Conservation (phyloP, 2,329 filamentous ascomycete genomes). For the Fusarium nematophilum region DNA sequence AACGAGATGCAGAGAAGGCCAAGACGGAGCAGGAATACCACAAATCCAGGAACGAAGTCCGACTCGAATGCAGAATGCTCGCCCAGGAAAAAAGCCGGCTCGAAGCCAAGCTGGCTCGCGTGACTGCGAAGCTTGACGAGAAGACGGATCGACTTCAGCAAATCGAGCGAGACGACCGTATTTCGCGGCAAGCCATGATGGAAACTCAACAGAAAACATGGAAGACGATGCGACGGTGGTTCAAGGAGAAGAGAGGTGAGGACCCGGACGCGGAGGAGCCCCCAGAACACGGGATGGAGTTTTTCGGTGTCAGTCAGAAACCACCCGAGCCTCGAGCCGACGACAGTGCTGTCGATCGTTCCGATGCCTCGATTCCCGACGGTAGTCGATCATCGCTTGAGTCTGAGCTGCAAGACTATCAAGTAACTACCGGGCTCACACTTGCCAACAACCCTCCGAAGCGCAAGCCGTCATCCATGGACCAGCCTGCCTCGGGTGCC, state of each 20-base stretch:
- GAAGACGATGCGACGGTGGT: slow-evolving; percentile 49
- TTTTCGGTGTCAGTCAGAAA: slow-evolving; percentile 20
- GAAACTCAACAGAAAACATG: slow-evolving; percentile 44
- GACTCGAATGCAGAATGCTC: slow-evolving; percentile 45
- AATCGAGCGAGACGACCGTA: slow-evolving; percentile 48
- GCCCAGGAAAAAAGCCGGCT: slow-evolving; percentile 44
- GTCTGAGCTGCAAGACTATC: slow-evolving; percentile 41
- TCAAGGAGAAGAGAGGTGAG: slow-evolving; percentile 46
- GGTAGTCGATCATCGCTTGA: slow-evolving; percentile 32
- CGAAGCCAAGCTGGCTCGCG: slow-evolving; percentile 53
- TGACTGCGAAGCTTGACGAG: slow-evolving; percentile 45
- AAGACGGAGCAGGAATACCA: slow-evolving; percentile 43
- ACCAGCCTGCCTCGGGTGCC: too few species aligned
- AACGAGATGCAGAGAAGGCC: slow-evolving; percentile 39
- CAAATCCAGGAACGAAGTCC: slow-evolving; percentile 39
- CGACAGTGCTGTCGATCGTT: slow-evolving; percentile 7
- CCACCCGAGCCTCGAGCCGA: slow-evolving; percentile 15
- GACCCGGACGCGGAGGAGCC: slow-evolving; percentile 26
- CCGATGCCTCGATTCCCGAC: slow-evolving; percentile 14
- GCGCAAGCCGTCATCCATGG: slow-evolving; percentile 45
- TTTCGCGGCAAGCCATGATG: slow-evolving; percentile 43
- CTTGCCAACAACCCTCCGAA: slow-evolving; percentile 46
- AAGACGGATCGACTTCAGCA: slow-evolving; percentile 49
- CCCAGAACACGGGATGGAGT: slow-evolving; percentile 29
- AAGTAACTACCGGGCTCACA: slow-evolving; percentile 45